phyloP scores from a whole-genome alignment of 139 green algal genomes.

The Chlorella sp. region DNA sequence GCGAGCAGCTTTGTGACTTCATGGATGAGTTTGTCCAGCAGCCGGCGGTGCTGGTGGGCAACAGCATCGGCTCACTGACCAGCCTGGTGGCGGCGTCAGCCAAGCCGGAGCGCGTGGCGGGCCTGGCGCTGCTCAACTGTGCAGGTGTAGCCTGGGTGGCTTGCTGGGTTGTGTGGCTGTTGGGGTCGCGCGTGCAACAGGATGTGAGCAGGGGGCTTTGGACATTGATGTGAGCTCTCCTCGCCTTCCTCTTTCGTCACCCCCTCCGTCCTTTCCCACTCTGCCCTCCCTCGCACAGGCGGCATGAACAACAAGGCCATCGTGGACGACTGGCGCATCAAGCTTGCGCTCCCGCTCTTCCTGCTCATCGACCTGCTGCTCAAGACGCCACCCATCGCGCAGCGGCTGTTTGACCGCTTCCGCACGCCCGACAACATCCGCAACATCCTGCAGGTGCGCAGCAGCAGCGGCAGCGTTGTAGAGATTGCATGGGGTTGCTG shows the following conservation, averaged over 20 bases:
- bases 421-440: slow-evolving; percentile 69
- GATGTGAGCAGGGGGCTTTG: no score
- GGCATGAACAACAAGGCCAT: slow-evolving; percentile 93
- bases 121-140: slow-evolving; percentile 85
- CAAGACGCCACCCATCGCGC: slow-evolving; percentile 65
- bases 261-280: no score
- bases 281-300: slow-evolving; percentile 42
- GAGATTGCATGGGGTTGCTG: not conserved
- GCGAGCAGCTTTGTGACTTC: slow-evolving; percentile 45
- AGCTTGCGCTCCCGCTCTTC: slow-evolving; percentile 83
- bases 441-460: slow-evolving; percentile 50
- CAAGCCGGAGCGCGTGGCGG: slow-evolving; percentile 41
- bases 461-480: not conserved
- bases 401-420: slow-evolving; percentile 78
- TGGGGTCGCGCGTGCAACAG: no score
- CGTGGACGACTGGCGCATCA: slow-evolving; percentile 86
- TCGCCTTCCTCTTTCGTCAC: no score
- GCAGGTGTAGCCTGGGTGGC: slow-evolving; percentile 28
- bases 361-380: slow-evolving; percentile 92
- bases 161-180: no score
- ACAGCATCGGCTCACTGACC: slow-evolving; percentile 27
- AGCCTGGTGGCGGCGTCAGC: slow-evolving; percentile 35
- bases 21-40: slow-evolving; percentile 34
- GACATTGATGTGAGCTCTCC: no score
- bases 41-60: slow-evolving; percentile 42